Evolutionary conservation across 2,329 filamentous ascomycete species (phyloP), one percentile per base, ranked within the genome.

Genomic region (Cercospora citrullina): DNA sequence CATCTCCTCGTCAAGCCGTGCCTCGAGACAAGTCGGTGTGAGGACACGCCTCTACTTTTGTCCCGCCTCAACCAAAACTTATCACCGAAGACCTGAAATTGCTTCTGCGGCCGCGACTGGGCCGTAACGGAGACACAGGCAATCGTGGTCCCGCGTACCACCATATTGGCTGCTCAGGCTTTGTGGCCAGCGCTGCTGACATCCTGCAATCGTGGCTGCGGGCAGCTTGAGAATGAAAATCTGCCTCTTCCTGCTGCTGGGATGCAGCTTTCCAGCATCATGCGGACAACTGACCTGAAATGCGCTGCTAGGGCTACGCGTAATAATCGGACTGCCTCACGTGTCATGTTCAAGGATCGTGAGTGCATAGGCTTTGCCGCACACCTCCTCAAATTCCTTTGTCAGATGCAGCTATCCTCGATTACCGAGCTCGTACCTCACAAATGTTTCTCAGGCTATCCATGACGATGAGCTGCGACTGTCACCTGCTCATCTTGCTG

Each of bases 1-100:
- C 55, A 18, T 31, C 28, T 33, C 55, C 16, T 58, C 55, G 55
- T 58, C 28, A 12, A 58, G 31, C 2, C 30, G 31, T 28, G 55
- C 55, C 31, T 63, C 9, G 30, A 36, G 33, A 58, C 39, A 59
- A 59, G 51, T 55, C 36, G 62, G 33, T 58, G 55, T 31, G 55
- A 23, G 55, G 7, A 9, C 28, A 58, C 21, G 28, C 55, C 55
- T 31, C 55, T 36, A 58, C 55, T 33, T 58, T 58, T 58, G 55
- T 58, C 55, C 53, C 28, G 23, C 53, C 18, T 57, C n/a, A 26
- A 53, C 18, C 36, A 7, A 23, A 21, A 53, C 18, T 53, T 26
- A 26, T 57, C 12, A n/a, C 28, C 10, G 16, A 31, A 57, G 53
- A 57, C 55, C 55, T 33, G 18, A 21, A 58, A 36, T 36, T 36